A percentile compares a stretch with the other conserved stretches of the same genome.
Evolutionary conservation across 441 rosid species (phyloP).

Genomic region (Hura crepitans): DNA sequence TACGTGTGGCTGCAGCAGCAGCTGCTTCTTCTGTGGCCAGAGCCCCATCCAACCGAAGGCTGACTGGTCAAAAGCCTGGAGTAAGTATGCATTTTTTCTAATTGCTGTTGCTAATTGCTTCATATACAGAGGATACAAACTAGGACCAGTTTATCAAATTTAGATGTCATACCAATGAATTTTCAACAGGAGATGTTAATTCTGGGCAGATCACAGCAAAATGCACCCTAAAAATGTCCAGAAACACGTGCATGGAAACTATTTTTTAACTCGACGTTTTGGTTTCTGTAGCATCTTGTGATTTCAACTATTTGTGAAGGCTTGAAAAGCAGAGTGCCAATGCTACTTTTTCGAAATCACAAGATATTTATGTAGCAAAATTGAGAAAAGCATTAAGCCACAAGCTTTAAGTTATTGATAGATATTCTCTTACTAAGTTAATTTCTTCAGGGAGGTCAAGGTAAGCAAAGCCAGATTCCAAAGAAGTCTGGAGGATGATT

Average conservation of each 20-base stretch:
- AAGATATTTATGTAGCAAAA: neutral
- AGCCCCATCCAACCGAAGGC: slow-evolving; percentile 66
- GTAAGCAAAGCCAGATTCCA: slow-evolving; percentile 42
- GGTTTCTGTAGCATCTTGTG: neutral
- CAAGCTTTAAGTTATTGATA: neutral
- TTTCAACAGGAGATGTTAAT: neutral
- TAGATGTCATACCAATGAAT: too few species aligned
- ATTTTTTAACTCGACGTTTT: neutral
- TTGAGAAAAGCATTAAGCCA: neutral
- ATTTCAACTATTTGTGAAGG: neutral
- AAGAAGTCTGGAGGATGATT: slow-evolving; percentile 34
- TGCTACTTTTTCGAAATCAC: neutral
- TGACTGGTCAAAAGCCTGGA: slow-evolving; percentile 54
- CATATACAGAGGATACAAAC: neutral
- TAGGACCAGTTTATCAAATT: neutral
- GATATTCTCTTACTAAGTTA: neutral
- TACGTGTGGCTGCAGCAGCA: slow-evolving; percentile 91
- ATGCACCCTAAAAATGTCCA: slow-evolving; percentile 2
- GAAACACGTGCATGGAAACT: neutral
- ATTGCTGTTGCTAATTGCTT: neutral
- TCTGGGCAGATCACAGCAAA: neutral
- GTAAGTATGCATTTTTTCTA: slow-evolving; percentile 38
- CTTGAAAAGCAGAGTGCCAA: neutral
- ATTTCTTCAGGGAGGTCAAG: slow-evolving; percentile 43
- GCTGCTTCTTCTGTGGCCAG: slow-evolving; percentile 85